Percentiles rank a stretch among this genome's conserved stretches.
Conservation (phyloP, 139 green algal species). For the Coelastrella sp. region DNA sequence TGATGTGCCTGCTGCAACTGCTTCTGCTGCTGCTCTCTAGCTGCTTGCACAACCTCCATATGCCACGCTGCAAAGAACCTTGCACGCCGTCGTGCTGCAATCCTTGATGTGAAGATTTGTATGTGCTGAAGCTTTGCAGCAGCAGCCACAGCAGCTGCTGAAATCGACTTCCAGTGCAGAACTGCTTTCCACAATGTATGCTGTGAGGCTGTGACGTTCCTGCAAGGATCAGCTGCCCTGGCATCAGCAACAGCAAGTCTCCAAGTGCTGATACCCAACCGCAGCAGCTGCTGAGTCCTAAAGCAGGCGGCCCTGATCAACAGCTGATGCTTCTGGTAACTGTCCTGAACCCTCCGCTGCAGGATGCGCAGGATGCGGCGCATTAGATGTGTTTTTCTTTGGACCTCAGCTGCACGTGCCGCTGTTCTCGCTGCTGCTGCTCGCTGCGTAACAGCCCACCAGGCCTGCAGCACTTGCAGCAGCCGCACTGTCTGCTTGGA, state of each 20-base stretch:
- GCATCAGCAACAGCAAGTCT: not conserved
- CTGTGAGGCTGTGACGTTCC: not conserved
- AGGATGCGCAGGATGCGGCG: not conserved
- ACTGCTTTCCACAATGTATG: not conserved
- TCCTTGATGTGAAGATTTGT: not conserved
- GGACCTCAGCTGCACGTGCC: not conserved
- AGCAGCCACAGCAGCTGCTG: not conserved
- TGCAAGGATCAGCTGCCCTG: not conserved
- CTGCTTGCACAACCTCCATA: not conserved
- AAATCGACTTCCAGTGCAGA: not conserved
- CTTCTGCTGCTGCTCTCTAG: not conserved
- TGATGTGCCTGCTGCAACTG: not conserved
- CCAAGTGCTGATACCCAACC: not conserved
- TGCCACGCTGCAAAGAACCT: not conserved
- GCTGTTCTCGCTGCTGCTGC: constrained; percentile 21
- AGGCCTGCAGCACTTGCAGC: not conserved
- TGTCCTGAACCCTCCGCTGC: not conserved
- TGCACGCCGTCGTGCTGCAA: not conserved
- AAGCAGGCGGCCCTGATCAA: not conserved
- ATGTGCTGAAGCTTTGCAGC: not conserved
- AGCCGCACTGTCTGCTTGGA: constrained; percentile 8
- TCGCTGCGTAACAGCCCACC: not conserved
- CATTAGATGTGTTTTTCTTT: not conserved
- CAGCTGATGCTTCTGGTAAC: constrained; percentile 8
- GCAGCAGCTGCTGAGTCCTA: not conserved